Percentiles rank a stretch among this genome's conserved stretches.
phyloP scores from a whole-genome alignment of 768 basidiomycete genomes.

The Collybia mongolica region DNA sequence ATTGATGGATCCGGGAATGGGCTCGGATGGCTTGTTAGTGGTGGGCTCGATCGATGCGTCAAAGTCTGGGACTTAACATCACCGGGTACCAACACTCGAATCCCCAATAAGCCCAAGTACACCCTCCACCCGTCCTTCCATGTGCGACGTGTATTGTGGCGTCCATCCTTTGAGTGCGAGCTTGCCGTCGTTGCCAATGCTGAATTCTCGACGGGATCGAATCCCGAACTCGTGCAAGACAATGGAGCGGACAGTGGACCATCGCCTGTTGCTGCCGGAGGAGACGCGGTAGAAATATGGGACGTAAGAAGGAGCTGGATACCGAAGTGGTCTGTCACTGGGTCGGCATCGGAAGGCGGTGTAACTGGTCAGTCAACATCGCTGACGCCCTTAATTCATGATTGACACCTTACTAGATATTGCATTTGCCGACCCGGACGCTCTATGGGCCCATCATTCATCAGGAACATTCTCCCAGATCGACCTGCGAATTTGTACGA shows the following conservation, averaged over 20 bases:
- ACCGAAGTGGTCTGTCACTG: conserved; percentile 77
- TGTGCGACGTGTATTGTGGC: conserved; percentile 73
- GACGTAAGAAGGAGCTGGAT: conserved; percentile 80
- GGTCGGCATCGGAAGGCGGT: conserved; percentile 65
- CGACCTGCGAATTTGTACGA: conserved; percentile 63
- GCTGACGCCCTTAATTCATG: background rate
- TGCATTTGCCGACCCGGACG: conserved; percentile 67
- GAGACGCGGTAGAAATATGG: conserved; percentile 81
- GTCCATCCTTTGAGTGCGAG: conserved; percentile 76
- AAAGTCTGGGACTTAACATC: conserved; percentile 80
- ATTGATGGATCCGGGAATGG: conserved; percentile 29
- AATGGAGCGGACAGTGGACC: conserved; percentile 11
- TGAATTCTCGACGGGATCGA: conserved; percentile 35
- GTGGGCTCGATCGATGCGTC: conserved; percentile 75
- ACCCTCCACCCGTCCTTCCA: conserved; percentile 74
- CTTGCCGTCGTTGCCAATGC: conserved; percentile 71
- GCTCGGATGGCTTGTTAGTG: conserved; percentile 77
- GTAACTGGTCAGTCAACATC: conserved; percentile 56
- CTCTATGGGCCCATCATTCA: conserved; percentile 69
- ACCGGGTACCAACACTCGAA: conserved; percentile 41
- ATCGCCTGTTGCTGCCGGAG: conserved; percentile 17
- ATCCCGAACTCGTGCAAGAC: conserved; percentile 16
- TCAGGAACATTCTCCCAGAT: conserved; percentile 80
- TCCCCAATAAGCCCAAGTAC: conserved; percentile 65
- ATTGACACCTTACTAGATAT: conserved; percentile 45